Evolutionary conservation across 768 basidiomycete species (phyloP).

Genomic region (Tricholoma terreum): DNA sequence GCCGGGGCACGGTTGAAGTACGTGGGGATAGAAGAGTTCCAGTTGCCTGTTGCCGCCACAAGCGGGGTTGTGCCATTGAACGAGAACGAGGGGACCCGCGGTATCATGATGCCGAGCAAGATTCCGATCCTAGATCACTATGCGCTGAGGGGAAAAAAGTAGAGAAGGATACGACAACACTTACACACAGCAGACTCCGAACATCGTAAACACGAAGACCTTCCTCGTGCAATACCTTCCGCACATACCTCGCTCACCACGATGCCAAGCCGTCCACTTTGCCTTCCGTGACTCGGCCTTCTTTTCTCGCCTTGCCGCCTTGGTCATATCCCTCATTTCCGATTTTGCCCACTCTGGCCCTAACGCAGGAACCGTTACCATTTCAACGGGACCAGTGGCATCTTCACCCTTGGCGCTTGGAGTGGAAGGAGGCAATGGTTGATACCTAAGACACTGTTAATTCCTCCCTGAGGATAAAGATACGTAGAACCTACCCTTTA

Average conservation of each 20-base stretch:
- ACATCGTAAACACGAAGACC: constrained; percentile 65
- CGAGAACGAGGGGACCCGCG: constrained; percentile 72
- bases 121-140: constrained; percentile 51
- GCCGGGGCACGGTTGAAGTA: constrained; percentile 75
- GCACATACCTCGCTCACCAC: constrained; percentile 77
- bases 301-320: constrained; percentile 62
- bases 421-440: constrained; percentile 36
- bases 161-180: constrained; percentile 23
- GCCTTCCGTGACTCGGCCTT: constrained; percentile 49
- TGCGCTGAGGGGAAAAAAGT: constrained; percentile 5
- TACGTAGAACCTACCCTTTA: constrained; percentile 40
- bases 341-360: constrained; percentile 86
- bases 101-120: constrained; percentile 75
- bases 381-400: constrained; percentile 59
- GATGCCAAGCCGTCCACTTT: constrained; percentile 73
- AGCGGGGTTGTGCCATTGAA: constrained; percentile 62
- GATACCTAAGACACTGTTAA: constrained; percentile 36
- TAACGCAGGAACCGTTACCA: constrained; percentile 89
- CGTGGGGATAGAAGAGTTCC: constrained; percentile 52
- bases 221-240: constrained; percentile 77
- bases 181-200: constrained; percentile 55
- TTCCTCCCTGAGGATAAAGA: background rate
- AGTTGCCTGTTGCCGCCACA: constrained; percentile 52
- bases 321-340: constrained; percentile 78
- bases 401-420: constrained; percentile 38